Percentiles rank a stretch among this genome's conserved stretches.
Conservation (phyloP, 495 filamentous ascomycete genomes). For the Penicillium argentinense region DNA sequence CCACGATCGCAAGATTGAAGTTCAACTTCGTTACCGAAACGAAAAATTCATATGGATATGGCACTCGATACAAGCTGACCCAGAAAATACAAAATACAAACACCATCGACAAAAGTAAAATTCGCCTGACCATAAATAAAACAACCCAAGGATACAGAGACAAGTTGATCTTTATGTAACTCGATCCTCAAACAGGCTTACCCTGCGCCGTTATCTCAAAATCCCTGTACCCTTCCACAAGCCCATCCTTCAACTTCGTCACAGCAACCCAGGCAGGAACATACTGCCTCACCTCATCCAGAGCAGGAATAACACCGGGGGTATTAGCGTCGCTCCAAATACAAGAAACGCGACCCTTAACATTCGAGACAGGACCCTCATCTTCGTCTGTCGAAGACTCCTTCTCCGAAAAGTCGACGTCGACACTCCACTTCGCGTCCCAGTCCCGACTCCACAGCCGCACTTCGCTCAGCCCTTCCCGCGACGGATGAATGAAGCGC, state of each 20-base stretch:
- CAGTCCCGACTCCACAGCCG: conserved; percentile 75
- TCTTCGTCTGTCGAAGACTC: conserved; percentile 19
- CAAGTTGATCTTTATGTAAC: no score
- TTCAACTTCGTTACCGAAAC: no score
- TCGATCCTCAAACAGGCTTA: not conserved
- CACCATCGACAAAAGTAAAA: no score
- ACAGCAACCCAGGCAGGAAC: conserved; percentile 75
- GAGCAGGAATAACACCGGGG: conserved; percentile 71
- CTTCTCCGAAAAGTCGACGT: conserved; percentile 62
- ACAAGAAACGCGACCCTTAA: conserved; percentile 74
- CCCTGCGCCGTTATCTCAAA: conserved; percentile 45
- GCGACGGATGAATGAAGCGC: conserved; percentile 56
- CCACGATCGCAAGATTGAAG: no score
- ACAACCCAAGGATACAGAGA: no score
- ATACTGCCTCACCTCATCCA: conserved; percentile 77
- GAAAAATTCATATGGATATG: no score
- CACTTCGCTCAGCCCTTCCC: conserved; percentile 54
- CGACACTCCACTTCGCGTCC: conserved; percentile 72
- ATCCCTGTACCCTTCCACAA: conserved; percentile 71
- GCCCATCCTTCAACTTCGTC: conserved; percentile 71
- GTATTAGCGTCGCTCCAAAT: conserved; percentile 86
- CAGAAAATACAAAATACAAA: no score
- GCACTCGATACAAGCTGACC: no score
- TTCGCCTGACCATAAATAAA: no score
- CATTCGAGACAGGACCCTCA: conserved; percentile 27